phyloP scores from a whole-genome alignment of 2,329 filamentous ascomycete genomes.

The Chalara sp. region DNA sequence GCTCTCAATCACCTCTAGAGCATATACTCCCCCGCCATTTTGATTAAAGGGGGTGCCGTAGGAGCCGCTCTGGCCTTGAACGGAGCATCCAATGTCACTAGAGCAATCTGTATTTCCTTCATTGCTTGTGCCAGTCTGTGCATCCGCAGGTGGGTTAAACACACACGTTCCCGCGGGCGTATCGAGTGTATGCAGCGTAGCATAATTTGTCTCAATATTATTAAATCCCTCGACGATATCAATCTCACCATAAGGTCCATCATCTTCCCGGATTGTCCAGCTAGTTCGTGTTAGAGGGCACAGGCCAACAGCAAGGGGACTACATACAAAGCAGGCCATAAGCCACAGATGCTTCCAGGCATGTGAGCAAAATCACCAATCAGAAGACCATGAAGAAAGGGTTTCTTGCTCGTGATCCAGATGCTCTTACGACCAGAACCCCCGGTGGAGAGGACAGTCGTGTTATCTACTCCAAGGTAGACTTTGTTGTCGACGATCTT shows the following conservation, averaged over 20 bases:
- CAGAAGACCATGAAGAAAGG: conserved; percentile 47
- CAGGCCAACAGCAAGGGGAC: background rate
- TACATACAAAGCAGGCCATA: conserved; percentile 62
- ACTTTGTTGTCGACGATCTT: conserved; percentile 47
- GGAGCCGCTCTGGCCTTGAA: conserved; percentile 29
- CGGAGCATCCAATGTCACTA: conserved; percentile 30
- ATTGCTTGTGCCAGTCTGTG: conserved; percentile 23
- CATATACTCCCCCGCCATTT: conserved; percentile 41
- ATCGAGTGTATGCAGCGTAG: conserved; percentile 15
- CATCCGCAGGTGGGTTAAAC: conserved; percentile 10
- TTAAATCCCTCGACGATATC: conserved; percentile 48
- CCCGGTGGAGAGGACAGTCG: conserved; percentile 23
- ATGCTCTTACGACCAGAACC: conserved; percentile 48
- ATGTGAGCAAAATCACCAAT: conserved; percentile 69
- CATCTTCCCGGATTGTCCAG: conserved; percentile 17
- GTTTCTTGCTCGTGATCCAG: conserved; percentile 57
- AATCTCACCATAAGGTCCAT: conserved; percentile 20
- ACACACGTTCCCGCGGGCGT: conserved; percentile 5
- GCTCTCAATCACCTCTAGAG: conserved; percentile 25
- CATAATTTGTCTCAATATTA: conserved; percentile 29
- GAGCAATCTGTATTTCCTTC: conserved; percentile 30
- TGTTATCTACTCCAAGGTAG: conserved; percentile 39
- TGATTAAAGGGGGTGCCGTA: conserved; percentile 20
- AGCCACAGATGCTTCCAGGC: conserved; percentile 61
- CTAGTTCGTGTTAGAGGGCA: conserved; percentile 4